A percentile compares a stretch with the other conserved stretches of the same genome.
Evolutionary conservation across 2,329 filamentous ascomycete genomes (phyloP).

Genomic region (Gyromitra esculenta): DNA sequence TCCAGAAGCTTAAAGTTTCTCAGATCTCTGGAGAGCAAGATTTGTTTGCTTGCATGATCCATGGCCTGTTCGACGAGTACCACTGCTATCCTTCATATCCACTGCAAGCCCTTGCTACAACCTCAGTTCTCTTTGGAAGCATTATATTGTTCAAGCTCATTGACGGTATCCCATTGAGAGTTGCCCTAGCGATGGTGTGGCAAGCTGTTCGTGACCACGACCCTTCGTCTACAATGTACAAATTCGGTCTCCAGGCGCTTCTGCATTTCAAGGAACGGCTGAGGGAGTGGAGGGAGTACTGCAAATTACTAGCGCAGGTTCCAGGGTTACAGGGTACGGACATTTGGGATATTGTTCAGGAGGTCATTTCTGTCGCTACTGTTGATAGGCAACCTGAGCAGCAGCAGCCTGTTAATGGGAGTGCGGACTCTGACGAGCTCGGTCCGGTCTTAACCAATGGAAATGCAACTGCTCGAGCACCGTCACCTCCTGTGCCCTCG

Average conservation of each 20-base stretch:
- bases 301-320: constrained; percentile 82
- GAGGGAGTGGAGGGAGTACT: constrained; percentile 95
- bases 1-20: constrained; percentile 89
- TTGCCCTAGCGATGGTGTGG: constrained; percentile 97
- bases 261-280: constrained; percentile 86
- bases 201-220: constrained; percentile 89
- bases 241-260: constrained; percentile 94
- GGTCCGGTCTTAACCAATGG: constrained; percentile 74
- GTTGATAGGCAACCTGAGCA: constrained; percentile 46
- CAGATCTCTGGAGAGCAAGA: constrained; percentile 86
- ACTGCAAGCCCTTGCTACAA: constrained; percentile 92
- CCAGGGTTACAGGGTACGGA: constrained; percentile 84
- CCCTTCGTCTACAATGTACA: constrained; percentile 91
- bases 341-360: constrained; percentile 82
- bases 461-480: constrained; percentile 70
- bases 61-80: constrained; percentile 96
- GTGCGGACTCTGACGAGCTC: constrained; percentile 41
- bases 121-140: constrained; percentile 93
- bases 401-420: constrained; percentile 58
- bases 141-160: constrained; percentile 95
- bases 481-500: constrained; percentile 67
- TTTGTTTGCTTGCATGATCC: constrained; percentile 97
- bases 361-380: constrained; percentile 71
- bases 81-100: constrained; percentile 95
- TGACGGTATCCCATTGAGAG: constrained; percentile 86